Evolutionary conservation across 257 asterid genomes (phyloP), one percentile per base, ranked within the genome.

Genomic region (Ajuga chamaepitys): DNA sequence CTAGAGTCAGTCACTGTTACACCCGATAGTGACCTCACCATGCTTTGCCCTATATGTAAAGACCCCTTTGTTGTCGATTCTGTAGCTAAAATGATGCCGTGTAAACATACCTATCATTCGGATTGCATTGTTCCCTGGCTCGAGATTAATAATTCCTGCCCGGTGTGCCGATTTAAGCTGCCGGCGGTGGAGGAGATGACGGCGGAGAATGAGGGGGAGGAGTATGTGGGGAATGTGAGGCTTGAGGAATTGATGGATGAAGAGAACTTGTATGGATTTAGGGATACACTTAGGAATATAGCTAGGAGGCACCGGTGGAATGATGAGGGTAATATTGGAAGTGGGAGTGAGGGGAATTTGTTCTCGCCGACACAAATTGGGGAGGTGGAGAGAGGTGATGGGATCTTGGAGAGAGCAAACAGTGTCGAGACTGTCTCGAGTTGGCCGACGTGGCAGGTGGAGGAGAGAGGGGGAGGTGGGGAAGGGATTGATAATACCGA

Each of bases 71-170:
- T 65, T 6, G 47, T 81, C 0, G 67, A 74, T 70, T 53, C 85
- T 20, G 80, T 77, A 26, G 91, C 66, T 2, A 91, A 84, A 65
- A 4, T 80, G 75, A 81, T 88, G 82, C 96, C 98, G 8, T 91
- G 98, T 52, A 82, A 76, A 1, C 98, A 91, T 68, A 62, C 68
- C 16, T 91, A 83, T 28, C 98, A 91, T 26, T 38, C 85, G 0
- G 96, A 86, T 58, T 88, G 98, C 68, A 91, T 91, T 58, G 78
- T 88, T 17, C 96, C 95, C 18, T 91, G 98, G 98, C 76, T 91
- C 12, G 95, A 91, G 85, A 83, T 83, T 9, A 88, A 86, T 17
- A 88, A 83, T 59, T 84, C 96, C 0, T 91, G 98, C 74, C 98
- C 97, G 9, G 95, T 91, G 50, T 91, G 98, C 72, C 82, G 98